Conservation (phyloP, 257 asterid genomes). For the Linaria vulgaris region DNA sequence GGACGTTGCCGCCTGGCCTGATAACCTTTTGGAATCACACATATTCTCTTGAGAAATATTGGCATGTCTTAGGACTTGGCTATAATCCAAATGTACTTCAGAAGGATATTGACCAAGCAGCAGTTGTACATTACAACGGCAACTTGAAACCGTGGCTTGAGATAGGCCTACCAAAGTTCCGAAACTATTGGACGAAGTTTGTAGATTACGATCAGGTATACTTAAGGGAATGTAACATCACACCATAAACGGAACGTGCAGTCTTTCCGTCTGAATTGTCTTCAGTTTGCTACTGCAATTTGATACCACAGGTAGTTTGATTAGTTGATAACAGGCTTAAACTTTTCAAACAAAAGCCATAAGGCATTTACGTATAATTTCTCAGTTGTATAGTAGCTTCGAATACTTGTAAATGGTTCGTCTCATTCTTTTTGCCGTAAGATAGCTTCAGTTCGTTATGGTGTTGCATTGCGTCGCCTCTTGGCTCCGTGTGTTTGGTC, state of each 20-base stretch:
- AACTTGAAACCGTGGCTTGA: constrained; percentile 98
- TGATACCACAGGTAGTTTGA: constrained; percentile 11
- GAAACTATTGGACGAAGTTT: constrained; percentile 67
- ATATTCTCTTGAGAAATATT: constrained; percentile 61
- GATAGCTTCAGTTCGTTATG: too few species aligned
- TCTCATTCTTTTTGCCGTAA: constrained; percentile 16
- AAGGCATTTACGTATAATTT: constrained; percentile 22
- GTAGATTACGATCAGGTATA: constrained; percentile 68
- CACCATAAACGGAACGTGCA: constrained; percentile 34
- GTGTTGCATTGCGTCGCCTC: too few species aligned
- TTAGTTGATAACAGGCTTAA: neutral
- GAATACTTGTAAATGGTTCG: constrained; percentile 33
- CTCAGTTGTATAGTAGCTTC: constrained; percentile 20
- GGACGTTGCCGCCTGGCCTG: constrained; percentile 92
- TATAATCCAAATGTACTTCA: constrained; percentile 65
- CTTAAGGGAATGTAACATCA: constrained; percentile 85
- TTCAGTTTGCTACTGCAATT: neutral
- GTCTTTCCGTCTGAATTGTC: neutral
- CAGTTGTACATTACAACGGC: constrained; percentile 84
- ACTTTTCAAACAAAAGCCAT: constrained; percentile 3
- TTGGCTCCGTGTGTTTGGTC: too few species aligned
- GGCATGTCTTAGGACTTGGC: constrained; percentile 98
- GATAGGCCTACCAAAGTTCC: constrained; percentile 76
- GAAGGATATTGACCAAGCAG: constrained; percentile 80
- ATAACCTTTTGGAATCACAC: constrained; percentile 86